Evolutionary conservation across 768 basidiomycete species (phyloP).

Genomic region (Tylopilus intermedius): DNA sequence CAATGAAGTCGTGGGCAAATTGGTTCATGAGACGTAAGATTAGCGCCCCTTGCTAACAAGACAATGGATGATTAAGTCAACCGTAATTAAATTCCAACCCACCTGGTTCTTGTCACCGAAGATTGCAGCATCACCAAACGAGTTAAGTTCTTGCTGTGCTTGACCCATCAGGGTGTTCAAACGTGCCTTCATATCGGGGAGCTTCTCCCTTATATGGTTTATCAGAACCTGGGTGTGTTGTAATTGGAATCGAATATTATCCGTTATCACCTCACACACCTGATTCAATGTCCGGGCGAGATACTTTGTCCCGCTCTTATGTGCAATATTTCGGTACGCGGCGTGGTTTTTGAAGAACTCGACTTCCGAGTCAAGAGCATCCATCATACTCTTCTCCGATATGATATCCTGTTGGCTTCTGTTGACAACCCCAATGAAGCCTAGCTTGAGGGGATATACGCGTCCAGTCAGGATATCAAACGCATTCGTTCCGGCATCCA

Average conservation of each 20-base stretch:
- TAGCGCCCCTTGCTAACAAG: conserved; percentile 69
- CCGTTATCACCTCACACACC: conserved; percentile 40
- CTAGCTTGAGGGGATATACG: conserved; percentile 95
- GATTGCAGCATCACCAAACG: conserved; percentile 90
- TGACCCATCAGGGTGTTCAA: conserved; percentile 98
- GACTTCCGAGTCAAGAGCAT: conserved; percentile 77
- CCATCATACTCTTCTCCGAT: conserved; percentile 74
- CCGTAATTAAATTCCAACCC: conserved; percentile 1
- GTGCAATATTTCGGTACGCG: conserved; percentile 92
- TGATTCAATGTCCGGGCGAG: conserved; percentile 91
- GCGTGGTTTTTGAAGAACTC: conserved; percentile 90
- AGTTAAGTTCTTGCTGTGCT: conserved; percentile 95
- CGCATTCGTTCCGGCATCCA: conserved; percentile 99
- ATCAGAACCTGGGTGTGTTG: conserved; percentile 70
- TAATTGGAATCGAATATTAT: background rate
- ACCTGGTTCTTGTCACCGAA: conserved; percentile 89
- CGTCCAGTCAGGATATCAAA: conserved; percentile 93
- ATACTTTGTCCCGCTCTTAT: conserved; percentile 96
- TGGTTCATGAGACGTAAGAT: conserved; percentile 97
- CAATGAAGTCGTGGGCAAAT: conserved; percentile 94
- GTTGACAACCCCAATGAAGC: conserved; percentile 97
- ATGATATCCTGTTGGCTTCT: conserved; percentile 98
- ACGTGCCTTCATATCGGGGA: conserved; percentile 99
- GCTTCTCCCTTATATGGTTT: conserved; percentile 96
- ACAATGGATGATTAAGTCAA: conserved; percentile 11